phyloP scores from a whole-genome alignment of 73 alveolate genomes.

The Stentor coeruleus region DNA sequence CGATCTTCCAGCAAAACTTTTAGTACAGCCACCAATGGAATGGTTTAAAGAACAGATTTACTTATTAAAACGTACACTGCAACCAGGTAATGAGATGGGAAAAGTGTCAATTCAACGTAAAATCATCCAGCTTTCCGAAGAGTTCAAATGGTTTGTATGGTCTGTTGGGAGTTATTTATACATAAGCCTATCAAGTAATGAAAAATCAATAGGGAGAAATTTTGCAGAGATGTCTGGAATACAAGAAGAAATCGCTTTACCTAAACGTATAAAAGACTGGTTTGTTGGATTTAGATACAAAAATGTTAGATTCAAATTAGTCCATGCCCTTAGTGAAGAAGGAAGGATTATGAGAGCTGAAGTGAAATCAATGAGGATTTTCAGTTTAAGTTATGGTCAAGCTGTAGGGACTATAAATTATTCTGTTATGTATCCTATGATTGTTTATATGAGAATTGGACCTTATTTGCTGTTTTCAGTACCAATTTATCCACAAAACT shows the following conservation, averaged over 20 bases:
- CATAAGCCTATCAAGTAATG: background rate
- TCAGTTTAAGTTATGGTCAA: background rate
- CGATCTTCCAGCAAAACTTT: slow-evolving; percentile 7
- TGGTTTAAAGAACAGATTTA: slow-evolving; percentile 12
- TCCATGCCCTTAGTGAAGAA: background rate
- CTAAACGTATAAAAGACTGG: background rate
- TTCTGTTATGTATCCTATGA: background rate
- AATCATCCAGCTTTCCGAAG: slow-evolving; percentile 40
- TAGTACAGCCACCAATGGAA: slow-evolving; percentile 5
- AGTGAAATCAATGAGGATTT: background rate
- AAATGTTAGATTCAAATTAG: slow-evolving; percentile 18
- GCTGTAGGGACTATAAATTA: background rate
- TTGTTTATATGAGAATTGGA: background rate
- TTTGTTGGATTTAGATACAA: background rate
- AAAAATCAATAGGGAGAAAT: background rate
- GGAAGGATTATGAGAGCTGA: slow-evolving; percentile 4
- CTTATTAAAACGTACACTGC: background rate
- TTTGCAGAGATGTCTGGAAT: background rate
- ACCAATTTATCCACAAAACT: background rate
- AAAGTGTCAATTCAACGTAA: slow-evolving; percentile 24
- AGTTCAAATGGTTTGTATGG: slow-evolving; percentile 71
- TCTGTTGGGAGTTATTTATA: slow-evolving; percentile 33
- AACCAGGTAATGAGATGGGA: background rate
- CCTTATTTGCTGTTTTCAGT: background rate
- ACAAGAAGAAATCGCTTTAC: background rate